Conservation (phyloP, 1,139 yeast genomes). For the Debaryomyces subglobosus region DNA sequence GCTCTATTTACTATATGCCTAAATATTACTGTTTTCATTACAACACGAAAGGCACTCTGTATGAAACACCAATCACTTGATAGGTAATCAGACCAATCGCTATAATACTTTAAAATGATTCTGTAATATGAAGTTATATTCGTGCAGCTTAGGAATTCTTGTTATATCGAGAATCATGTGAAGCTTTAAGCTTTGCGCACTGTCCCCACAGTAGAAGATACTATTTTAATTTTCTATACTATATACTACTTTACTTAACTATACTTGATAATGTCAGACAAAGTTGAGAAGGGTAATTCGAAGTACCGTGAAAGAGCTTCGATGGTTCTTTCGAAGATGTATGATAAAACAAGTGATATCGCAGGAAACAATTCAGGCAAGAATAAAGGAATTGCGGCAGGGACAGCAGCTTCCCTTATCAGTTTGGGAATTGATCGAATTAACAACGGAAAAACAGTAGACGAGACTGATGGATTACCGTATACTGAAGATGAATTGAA, state of each 20-base stretch:
- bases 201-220: background rate
- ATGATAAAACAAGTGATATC: conserved; percentile 24
- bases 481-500: conserved; percentile 4
- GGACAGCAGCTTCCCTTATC: conserved; percentile 60
- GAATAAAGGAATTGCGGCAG: conserved; percentile 55
- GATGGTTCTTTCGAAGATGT: conserved; percentile 18
- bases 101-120: background rate
- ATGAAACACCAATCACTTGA: background rate
- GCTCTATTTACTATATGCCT: background rate
- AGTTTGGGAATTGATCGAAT: conserved; percentile 52
- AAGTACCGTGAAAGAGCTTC: conserved; percentile 14
- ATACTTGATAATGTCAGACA: background rate
- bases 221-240: background rate
- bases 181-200: background rate
- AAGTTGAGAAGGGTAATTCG: background rate
- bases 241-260: background rate
- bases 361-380: conserved; percentile 38
- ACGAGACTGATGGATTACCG: conserved; percentile 1
- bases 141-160: background rate
- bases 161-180: background rate
- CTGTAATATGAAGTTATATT: background rate
- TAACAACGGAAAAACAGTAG: conserved; percentile 17
- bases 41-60: background rate
- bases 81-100: background rate
- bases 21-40: background rate